Base-by-base conservation (phyloP, 2,329 filamentous ascomycete genomes). In the Endothia cerciana region DNA sequence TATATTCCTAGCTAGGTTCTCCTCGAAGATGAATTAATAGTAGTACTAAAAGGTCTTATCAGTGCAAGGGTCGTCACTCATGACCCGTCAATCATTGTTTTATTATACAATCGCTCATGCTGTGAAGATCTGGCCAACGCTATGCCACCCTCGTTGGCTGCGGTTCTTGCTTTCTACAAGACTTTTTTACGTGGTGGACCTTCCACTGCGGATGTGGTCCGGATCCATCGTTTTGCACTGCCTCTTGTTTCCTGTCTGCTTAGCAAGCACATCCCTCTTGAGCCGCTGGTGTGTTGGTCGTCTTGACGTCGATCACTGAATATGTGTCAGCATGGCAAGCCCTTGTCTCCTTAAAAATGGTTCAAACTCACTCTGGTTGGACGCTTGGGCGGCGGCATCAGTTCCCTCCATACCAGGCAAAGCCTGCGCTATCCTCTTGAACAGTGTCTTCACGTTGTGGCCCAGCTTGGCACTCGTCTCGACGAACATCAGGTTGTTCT, bases 401-500 rank as follows among this genome's bases (percentile, higher is more conserved):
- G 93, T 90, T 17, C 93, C 93, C 78, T 99, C 95, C 95, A 99
- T 98, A 28, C 95, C 95, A 8, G 95, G 95, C 73, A 99, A 83
- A 45, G 96, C 95, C 80, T 99, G 95, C 49, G 96, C 95, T 87
- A 99, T 99, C 83, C 93, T 91, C 85, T 94, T 92, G 83, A 99
- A 99, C 65, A 99, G 83, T 72, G 91, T 92, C 85, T 99, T 99
- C 72, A 99, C 96, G 76, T 99, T 99, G 80, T 98, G 93, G 49
- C 96, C 94, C 15, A 97, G 85, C 85, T 99, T 99, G 63, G 95
- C 95, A 78, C 93, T 97, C 63, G 95, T 99, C 85, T 99, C 95
- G 73, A 99, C 95, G 76, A 99, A 99, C 92, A 99, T 97, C 72
- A 97, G 83, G 71, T 95, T 95, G 79, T 97, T 94, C 84, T 94